A percentile compares a stretch with the other conserved stretches of the same genome.
Conservation (phyloP, 2,329 filamentous ascomycete genomes). For the Neofusicoccum ribis region DNA sequence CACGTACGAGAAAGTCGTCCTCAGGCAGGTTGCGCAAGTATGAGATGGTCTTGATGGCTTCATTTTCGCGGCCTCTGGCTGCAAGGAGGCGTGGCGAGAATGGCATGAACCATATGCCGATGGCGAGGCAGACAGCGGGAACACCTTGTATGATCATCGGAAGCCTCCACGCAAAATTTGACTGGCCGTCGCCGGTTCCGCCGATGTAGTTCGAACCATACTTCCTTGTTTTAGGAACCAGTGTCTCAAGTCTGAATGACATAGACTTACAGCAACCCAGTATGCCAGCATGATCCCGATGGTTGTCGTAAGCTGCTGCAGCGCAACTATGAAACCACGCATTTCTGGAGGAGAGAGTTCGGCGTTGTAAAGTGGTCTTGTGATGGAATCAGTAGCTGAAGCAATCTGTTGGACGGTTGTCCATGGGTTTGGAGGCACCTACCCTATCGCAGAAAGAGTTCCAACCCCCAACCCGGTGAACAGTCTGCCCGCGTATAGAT, state of each 20-base stretch:
- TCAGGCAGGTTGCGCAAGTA: conserved; percentile 28
- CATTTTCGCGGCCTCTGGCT: conserved; percentile 31
- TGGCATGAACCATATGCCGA: conserved; percentile 34
- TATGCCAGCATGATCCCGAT: conserved; percentile 35
- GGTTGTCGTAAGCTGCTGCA: conserved; percentile 33
- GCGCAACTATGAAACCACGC: conserved; percentile 31
- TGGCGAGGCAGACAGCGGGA: conserved; percentile 31
- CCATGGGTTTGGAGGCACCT: too few species aligned
- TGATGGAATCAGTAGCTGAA: background rate
- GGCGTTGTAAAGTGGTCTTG: conserved; percentile 49
- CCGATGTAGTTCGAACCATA: conserved; percentile 44
- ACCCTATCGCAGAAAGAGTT: conserved; percentile 46
- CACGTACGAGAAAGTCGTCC: conserved; percentile 20
- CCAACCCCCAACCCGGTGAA: conserved; percentile 54
- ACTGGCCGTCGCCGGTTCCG: conserved; percentile 31
- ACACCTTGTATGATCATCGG: conserved; percentile 51
- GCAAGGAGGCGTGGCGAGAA: conserved; percentile 37
- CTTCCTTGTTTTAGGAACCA: background rate
- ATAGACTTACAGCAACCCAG: conserved; percentile 27
- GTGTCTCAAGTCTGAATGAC: background rate
- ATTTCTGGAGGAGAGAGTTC: conserved; percentile 32
- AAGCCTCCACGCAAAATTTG: conserved; percentile 49
- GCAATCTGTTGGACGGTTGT: too few species aligned
- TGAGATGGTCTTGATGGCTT: conserved; percentile 29
- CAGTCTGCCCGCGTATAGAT: conserved; percentile 51